Evolutionary conservation across 2,329 filamentous ascomycete species (phyloP).

Genomic region (Alternaria sp.): DNA sequence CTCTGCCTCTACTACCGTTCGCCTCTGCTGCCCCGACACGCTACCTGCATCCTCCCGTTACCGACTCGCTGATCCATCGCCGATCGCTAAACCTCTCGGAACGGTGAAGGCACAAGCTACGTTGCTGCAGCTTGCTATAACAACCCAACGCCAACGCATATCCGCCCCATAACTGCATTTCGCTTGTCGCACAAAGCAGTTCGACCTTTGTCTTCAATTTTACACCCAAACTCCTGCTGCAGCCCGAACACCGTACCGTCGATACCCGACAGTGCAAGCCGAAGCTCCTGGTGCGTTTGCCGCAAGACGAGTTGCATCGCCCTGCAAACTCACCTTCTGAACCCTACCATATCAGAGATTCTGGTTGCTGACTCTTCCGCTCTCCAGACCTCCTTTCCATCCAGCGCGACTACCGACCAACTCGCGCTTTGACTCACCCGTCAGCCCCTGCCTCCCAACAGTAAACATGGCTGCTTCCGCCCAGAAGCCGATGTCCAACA

Average conservation of each 20-base stretch:
- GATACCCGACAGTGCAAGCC: constrained; percentile 3
- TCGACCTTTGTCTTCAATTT: constrained; percentile 24
- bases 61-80: constrained; percentile 42
- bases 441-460: constrained; percentile 28
- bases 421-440: constrained; percentile 34
- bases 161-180: constrained; percentile 21
- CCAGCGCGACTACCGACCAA: constrained; percentile 22
- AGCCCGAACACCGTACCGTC: neutral
- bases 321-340: neutral
- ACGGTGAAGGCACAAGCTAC: constrained; percentile 32
- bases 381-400: constrained; percentile 1
- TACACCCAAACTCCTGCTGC: constrained; percentile 1
- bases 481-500: constrained; percentile 49
- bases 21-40: constrained; percentile 11
- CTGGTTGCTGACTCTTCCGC: neutral
- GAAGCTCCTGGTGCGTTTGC: constrained; percentile 13
- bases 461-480: constrained; percentile 46
- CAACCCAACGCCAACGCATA: constrained; percentile 24
- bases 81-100: constrained; percentile 38
- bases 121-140: constrained; percentile 41
- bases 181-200: constrained; percentile 26
- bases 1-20: neutral
- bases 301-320: neutral
- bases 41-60: constrained; percentile 24
- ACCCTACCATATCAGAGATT: neutral